Evolutionary conservation across 805 yeast genomes (phyloP), one percentile per base, ranked within the genome.

Genomic region (Saturnispora zaruensis): DNA sequence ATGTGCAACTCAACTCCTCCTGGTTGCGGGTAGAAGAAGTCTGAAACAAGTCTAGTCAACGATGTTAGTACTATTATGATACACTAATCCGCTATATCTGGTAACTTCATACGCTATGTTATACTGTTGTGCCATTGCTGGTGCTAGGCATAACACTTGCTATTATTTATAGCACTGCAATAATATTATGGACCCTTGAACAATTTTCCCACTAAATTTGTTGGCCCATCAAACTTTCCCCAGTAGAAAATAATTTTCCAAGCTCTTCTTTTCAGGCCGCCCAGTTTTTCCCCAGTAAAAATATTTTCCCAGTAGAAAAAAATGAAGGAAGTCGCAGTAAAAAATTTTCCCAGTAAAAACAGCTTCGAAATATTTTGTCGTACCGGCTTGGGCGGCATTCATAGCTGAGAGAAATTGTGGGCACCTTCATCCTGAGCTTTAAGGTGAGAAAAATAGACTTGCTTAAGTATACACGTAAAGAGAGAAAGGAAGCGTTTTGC

Each of bases 1-100:
- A 91, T 86, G 63, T 93, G 99, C 54, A 91, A 81, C 65, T 93
- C 99, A 2, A 93, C 95, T 8, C 99, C 99, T 3, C 99, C 99
- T 0, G 97, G 84, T 63, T 93, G 99, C 9, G 99, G 99, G 67
- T 86, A 93, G 77, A 93, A 93, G 72, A 89, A 93, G 67, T 93
- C 99, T 41, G 95, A 86, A 4, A 90, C 87, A 96, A 93, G 20
- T 8, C 49, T 46, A 18, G n/a, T 18, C 14, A 7, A 49, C 51
- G 3, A 45, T 45, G 41, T 50, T 53, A 33, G 44, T 43, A 38
- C 9, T 21, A 38, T 21, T 28, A 13, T 14, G 9, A 5, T 11
- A 28, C 13, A 14, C 32, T 28, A 28, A 26, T 28, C 14, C 32
- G 9, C 13, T 14, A 9, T 28, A 9, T 28, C 13, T 28, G 11